Base-by-base conservation (phyloP, 1,139 yeast species). In the Ashbya aceris region DNA sequence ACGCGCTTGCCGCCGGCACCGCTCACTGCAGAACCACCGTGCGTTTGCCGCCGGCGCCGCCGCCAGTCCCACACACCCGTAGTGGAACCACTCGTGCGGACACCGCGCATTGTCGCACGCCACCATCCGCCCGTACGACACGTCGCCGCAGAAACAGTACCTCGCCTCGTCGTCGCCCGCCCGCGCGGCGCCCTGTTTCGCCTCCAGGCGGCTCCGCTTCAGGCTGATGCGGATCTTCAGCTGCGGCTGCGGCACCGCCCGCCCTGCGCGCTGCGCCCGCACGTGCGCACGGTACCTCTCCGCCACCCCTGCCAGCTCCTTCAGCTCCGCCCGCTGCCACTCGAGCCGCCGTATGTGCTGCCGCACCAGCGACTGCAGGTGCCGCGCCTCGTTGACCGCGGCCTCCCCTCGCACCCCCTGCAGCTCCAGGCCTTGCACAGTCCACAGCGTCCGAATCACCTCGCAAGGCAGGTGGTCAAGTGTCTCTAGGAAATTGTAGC, bases 1-100 rank as follows among this genome's bases (percentile, higher is more conserved):
- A 29, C 39, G 41, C 10, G 42, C 49, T 47, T 45, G 40, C 30
- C 39, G 39, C 41, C 46, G 45, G 40, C 59, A 57, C 62, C 93
- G 81, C 48, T 82, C 94, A 52, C 84, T 86, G 64, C 96, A 87
- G 54, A 74, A 87, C 96, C 96, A 87, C 52, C 83, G 82, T 1
- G 95, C 95, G 60, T 78, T 79, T 8, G 40, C 40, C 23, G 40
- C 41, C 6, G 96, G 96, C 2, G 89, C 84, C 48, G 81, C 78
- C 40, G 75, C 75, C 49, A 86, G 72, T 2, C 95, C 94, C 40
- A 86, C 94, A 67, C 96, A 86, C 30, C 68, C 74, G 52, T 74
- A 76, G 56, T 77, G 83, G 61, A 85, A 86, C 96, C 96, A 86
- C 60, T 85, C 95, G 51, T 70, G 79, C 49, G 79, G 75, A 66